A percentile compares a stretch with the other conserved stretches of the same genome.
These are phyloP conservation scores for Stereum hirsutum DNA, from an alignment of 1,284 basidiomycete genomes.

Conservation along the genomic window DNA sequence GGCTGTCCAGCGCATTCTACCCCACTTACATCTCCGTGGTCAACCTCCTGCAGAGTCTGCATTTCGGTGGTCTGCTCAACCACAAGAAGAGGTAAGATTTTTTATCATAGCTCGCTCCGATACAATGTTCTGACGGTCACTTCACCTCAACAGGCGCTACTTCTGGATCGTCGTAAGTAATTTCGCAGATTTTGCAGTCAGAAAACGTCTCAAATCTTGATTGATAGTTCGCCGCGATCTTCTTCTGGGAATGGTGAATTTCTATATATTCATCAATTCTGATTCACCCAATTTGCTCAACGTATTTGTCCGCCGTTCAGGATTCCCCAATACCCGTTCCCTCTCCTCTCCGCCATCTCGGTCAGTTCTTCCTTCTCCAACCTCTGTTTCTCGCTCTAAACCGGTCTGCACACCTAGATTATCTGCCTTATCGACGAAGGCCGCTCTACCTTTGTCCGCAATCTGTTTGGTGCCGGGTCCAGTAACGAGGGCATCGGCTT, in stretches of 20 bases:
- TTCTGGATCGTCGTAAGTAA: conserved; percentile 43
- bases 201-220: not conserved
- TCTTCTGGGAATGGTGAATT: conserved; percentile 36
- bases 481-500: conserved; percentile 44
- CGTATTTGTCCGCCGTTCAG: no score
- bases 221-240: conserved; percentile 33
- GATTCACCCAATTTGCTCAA: not conserved
- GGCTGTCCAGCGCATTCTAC: conserved; percentile 38
- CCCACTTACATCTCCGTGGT: conserved; percentile 44
- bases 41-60: conserved; percentile 48
- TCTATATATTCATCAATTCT: not conserved
- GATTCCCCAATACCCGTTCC: conserved; percentile 35
- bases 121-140: not conserved
- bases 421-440: conserved; percentile 42
- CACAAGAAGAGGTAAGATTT: conserved; percentile 31
- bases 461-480: conserved; percentile 42
- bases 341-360: conserved; percentile 37
- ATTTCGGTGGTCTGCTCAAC: conserved; percentile 35
- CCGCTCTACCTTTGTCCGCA: conserved; percentile 32
- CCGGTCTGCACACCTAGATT: no score
- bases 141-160: conserved; percentile 26
- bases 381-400: no score
- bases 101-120: not conserved
- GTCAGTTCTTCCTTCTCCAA: no score
- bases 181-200: not conserved